Conservation (phyloP, 176 grass and related monocot genomes). For the Musa acuminata region DNA sequence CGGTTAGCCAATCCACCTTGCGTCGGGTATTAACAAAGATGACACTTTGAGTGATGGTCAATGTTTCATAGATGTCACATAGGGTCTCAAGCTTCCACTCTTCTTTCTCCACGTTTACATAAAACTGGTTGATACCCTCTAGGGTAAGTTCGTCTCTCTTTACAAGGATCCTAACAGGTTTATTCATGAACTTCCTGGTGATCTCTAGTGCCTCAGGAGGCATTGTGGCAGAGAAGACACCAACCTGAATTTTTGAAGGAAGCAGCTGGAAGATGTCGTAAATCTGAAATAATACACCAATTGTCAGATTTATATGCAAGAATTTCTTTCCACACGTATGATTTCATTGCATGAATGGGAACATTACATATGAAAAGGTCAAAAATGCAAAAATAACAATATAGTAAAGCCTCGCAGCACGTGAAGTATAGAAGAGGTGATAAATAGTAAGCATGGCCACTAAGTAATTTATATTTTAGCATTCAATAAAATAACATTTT, state of each 20-base stretch:
- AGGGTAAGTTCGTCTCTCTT: constrained; percentile 74
- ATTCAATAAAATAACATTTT: too few species aligned
- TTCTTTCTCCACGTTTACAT: constrained; percentile 65
- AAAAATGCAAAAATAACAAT: background rate
- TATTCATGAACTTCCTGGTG: constrained; percentile 69
- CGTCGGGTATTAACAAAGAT: constrained; percentile 77
- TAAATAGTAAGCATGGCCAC: too few species aligned
- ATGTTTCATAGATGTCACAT: constrained; percentile 51
- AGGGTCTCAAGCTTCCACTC: constrained; percentile 75
- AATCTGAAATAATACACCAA: constrained; percentile 30
- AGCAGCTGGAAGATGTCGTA: constrained; percentile 77
- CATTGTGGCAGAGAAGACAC: constrained; percentile 78
- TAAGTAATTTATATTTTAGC: too few species aligned
- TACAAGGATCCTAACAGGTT: constrained; percentile 61
- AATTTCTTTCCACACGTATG: too few species aligned
- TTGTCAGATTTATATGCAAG: background rate
- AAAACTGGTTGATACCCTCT: constrained; percentile 73
- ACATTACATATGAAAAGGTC: background rate
- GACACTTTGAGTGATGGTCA: constrained; percentile 71
- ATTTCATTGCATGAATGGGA: background rate
- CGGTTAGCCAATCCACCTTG: constrained; percentile 76
- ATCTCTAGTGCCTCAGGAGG: constrained; percentile 67
- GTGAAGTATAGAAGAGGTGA: too few species aligned
- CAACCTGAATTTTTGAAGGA: constrained; percentile 58
- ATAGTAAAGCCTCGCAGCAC: background rate